Evolutionary conservation across 352 stramenopile species (phyloP).

Genomic region (Elongisporangium anandrum): DNA sequence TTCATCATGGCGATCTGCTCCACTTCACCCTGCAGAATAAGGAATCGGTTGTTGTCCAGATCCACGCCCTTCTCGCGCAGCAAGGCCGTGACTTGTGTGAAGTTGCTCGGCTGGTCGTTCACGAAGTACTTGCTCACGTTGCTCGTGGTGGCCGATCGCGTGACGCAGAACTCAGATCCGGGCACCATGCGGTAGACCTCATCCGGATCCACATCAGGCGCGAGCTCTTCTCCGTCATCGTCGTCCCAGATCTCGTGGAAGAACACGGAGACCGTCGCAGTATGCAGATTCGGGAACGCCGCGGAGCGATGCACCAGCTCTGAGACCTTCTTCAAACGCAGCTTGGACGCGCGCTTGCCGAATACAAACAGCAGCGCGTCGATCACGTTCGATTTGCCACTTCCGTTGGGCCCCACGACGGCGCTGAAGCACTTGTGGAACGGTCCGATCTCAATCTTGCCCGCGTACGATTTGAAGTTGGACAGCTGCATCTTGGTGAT

Average conservation of each 20-base stretch:
- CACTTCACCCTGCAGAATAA: constrained; percentile 96
- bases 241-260: constrained; percentile 97
- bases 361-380: constrained; percentile 99
- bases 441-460: constrained; percentile 94
- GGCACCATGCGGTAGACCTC: constrained; percentile 94
- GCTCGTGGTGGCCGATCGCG: constrained; percentile 89
- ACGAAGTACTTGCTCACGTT: constrained; percentile 98
- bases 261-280: constrained; percentile 95
- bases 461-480: constrained; percentile 99
- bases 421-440: constrained; percentile 99
- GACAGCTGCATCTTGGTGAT: constrained; percentile 98
- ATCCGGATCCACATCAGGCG: constrained; percentile 38
- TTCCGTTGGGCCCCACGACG: constrained; percentile 98
- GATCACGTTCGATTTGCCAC: constrained; percentile 99
- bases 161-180: constrained; percentile 90
- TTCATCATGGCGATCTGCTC: constrained; percentile 99
- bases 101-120: constrained; percentile 90
- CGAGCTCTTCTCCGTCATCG: constrained; percentile 14
- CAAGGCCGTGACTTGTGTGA: constrained; percentile 94
- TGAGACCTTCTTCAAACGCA: constrained; percentile 93
- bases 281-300: constrained; percentile 87
- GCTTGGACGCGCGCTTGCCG: constrained; percentile 98
- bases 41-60: constrained; percentile 99
- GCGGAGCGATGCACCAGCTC: constrained; percentile 98
- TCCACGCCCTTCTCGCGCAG: constrained; percentile 96